Evolutionary conservation across 805 yeast species (phyloP), one percentile per base, ranked within the genome.

Genomic region (Kodamaea restingae): DNA sequence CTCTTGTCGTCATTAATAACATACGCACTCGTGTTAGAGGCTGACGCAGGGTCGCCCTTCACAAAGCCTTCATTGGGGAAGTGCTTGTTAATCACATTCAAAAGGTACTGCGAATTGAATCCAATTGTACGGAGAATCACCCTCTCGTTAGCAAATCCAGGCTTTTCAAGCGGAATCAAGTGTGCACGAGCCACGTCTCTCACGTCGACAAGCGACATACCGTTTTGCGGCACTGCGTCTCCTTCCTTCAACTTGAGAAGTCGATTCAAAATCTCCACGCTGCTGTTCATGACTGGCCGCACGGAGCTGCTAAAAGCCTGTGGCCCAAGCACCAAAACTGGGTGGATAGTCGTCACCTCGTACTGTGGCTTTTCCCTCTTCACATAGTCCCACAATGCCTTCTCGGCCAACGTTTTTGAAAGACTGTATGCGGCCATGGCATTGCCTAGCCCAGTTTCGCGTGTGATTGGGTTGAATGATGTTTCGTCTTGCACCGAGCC

Each of bases 321-420:
- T 2, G 59, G 56, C 4, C 62, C 62, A 36, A 54, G 53, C 2
- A 55, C 60, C 35, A 36, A 56, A n/a, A 41, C 39, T 14, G 62
- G 60, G 34, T 34, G 36, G 10, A 41, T 41, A 0, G 42, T 35
- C 25, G 37, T 30, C 14, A 44, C 22, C 20, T 35, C 29, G 24
- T 38, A 45, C 18, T 42, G 44, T 8, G 22, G 22, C 11, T 35
- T 35, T 15, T 35, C 28, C 20, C 10, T n/a, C 28, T 38, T 27
- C 14, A 42, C 38, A 33, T 40, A 47, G n/a, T 45, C 44, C 51
- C 49, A 47, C 4, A 44, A 47, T 4, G 50, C 48, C 40, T 45
- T 31, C 27, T 47, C 49, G 6, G 50, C 45, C 17, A 42, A 35
- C 10, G 39, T 38, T 38, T 46, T 46, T 18, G 44, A 43, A 0